A percentile compares a stretch with the other conserved stretches of the same genome.
Evolutionary conservation across 352 stramenopile species (phyloP).

Genomic region (Pythium pyrilobum): DNA sequence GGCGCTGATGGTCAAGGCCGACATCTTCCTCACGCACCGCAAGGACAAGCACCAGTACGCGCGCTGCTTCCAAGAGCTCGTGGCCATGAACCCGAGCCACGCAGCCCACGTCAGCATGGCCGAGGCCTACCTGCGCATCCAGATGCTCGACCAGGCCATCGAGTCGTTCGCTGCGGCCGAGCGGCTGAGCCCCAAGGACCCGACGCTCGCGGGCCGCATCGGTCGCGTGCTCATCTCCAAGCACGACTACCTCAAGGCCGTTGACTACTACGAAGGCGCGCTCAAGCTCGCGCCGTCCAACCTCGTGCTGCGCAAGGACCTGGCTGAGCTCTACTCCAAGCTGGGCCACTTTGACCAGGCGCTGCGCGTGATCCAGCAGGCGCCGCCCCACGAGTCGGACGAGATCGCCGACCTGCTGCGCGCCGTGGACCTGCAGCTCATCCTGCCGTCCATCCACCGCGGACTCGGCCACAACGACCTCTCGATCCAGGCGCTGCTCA

Average conservation of each 20-base stretch:
- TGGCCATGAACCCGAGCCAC: slow-evolving; percentile 67
- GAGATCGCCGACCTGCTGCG: slow-evolving; percentile 66
- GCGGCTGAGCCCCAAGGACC: slow-evolving; percentile 51
- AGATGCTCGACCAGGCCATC: slow-evolving; percentile 86
- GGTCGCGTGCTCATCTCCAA: slow-evolving; percentile 89
- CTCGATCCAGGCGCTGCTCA: slow-evolving; percentile 74
- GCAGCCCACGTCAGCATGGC: slow-evolving; percentile 82
- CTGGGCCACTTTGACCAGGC: slow-evolving; percentile 84
- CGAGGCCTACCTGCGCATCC: slow-evolving; percentile 91
- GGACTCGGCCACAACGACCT: slow-evolving; percentile 60
- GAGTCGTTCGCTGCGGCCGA: slow-evolving; percentile 67
- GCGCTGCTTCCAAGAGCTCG: slow-evolving; percentile 87
- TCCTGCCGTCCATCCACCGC: slow-evolving; percentile 75
- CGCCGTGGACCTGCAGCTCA: slow-evolving; percentile 67
- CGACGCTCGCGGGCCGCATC: slow-evolving; percentile 82
- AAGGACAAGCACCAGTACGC: slow-evolving; percentile 90
- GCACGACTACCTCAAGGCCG: slow-evolving; percentile 91
- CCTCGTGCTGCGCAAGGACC: slow-evolving; percentile 81
- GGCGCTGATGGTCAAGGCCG: slow-evolving; percentile 90
- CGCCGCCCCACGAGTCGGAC: slow-evolving; percentile 54
- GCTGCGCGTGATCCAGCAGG: slow-evolving; percentile 71
- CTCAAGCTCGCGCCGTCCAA: slow-evolving; percentile 75
- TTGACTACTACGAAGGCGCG: slow-evolving; percentile 92
- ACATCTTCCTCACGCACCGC: slow-evolving; percentile 90
- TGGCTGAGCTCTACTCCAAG: slow-evolving; percentile 88